Base-by-base conservation (phyloP, 805 yeast genomes). In the Saturnispora mendoncae region DNA sequence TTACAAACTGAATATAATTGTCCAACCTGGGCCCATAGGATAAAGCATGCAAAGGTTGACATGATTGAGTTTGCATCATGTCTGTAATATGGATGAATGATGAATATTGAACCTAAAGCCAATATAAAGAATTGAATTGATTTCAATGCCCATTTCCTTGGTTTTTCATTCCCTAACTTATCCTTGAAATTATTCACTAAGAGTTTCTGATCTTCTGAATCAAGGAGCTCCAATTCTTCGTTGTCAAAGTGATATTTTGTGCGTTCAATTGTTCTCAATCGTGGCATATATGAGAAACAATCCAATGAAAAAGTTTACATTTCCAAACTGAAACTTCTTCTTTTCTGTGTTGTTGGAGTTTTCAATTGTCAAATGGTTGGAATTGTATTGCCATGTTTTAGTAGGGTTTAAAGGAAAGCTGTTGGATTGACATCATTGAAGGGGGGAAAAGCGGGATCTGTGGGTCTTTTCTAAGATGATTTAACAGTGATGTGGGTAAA, bases 21-120 rank as follows among this genome's bases (percentile, higher is more conserved):
- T 6, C 42, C 42, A 12, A 39, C 15, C 27, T 20, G 46, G n/a
- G 29, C 14, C 37, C 41, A 47, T 7, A 44, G 26, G 17, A 55
- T 45, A 2, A 52, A n/a, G 20, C 58, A 51, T 2, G 63, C 47
- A 4, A 52, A 25, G 13, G 49, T 50, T 37, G 63, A 59, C 41
- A 49, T 33, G 2, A 56, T 10, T 3, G 57, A 37, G 38, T 56
- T 52, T 6, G 13, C 2, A 1, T 51, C 52, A 6, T 33, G 44
- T 23, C 64, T 50, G 26, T 60, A 62, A 34, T 48, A 44, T 6
- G 64, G 61, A 3, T 49, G 14, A 0, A 55, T 54, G 6, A 61
- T 46, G 6, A 60, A 44, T 9, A 56, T 9, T 6, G 55, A 41
- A 29, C 60, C 60, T 15, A 58, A 18, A 1, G 53, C 8, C 4